Conservation (phyloP, 495 filamentous ascomycete genomes). For the Massariosphaeria phaeospora region DNA sequence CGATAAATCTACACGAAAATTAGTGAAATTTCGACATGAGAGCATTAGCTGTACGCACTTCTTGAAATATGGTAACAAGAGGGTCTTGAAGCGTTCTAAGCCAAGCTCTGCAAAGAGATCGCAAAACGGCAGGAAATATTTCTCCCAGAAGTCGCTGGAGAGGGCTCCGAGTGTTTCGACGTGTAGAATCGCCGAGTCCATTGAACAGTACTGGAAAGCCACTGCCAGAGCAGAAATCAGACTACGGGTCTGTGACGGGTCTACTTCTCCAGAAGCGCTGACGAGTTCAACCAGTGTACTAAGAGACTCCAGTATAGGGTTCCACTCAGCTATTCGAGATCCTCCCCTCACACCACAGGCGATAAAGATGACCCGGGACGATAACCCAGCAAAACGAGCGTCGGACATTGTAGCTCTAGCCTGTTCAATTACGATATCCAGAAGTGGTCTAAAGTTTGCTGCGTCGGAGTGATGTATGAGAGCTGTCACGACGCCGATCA, state of each 20-base stretch:
- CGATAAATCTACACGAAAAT: constrained; percentile 24
- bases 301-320: constrained; percentile 53
- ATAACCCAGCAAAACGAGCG: not conserved
- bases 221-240: constrained; percentile 53
- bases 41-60: constrained; percentile 48
- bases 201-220: constrained; percentile 66
- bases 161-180: constrained; percentile 58
- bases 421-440: constrained; percentile 54
- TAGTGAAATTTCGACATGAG: not conserved
- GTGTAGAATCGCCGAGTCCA: constrained; percentile 70
- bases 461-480: constrained; percentile 74
- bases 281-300: constrained; percentile 8
- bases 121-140: constrained; percentile 77
- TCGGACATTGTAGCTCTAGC: constrained; percentile 33
- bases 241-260: constrained; percentile 34
- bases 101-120: constrained; percentile 69
- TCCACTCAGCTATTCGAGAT: constrained; percentile 68
- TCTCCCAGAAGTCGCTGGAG: constrained; percentile 55
- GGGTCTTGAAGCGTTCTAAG: constrained; percentile 65
- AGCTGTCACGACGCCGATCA: constrained; percentile 68
- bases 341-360: constrained; percentile 73
- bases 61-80: constrained; percentile 76
- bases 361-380: constrained; percentile 60
- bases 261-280: constrained; percentile 5
- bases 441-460: constrained; percentile 60